Base-by-base conservation (phyloP, 2,329 filamentous ascomycete species). In the Aureobasidium sp. region DNA sequence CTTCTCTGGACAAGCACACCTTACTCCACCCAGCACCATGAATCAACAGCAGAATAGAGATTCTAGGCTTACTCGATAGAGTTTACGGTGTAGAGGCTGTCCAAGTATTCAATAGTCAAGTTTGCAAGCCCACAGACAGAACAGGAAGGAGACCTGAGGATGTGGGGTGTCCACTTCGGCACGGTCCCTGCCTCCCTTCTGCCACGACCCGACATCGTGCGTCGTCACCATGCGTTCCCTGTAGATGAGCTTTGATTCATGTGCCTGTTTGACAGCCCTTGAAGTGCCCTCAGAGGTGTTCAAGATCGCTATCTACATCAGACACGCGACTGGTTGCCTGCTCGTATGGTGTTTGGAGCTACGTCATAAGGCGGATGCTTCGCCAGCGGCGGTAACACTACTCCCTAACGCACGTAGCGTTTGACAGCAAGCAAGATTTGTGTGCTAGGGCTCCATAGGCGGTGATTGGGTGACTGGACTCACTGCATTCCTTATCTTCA, bases 231-330 rank as follows among this genome's bases (percentile, higher is more conserved):
- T 54, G 50, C 27, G 32, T 54, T 42, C 30, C 39, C n/a, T 36
- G 41, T 34, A 57, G 53, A 57, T 57, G 41, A 57, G 53, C 30
- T 45, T 37, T 45, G 39, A 57, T 57, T 45, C 41, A 45, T 57
- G 41, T 57, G 53, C 53, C 30, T 45, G 41, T 44, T 42, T 30
- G 27, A 57, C 37, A 42, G 9, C 34, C 11, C 41, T 27, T 21
- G 21, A 27, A 11, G 3, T 13, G 25, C 5, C 25, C 25, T 29
- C 34, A 25, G 25, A 16, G 14, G 27, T 30, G n/a, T 45, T n/a
- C 25, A n/a, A n/a, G 25, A 27, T 34, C 11, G 29, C 27, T 57
- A 36, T 57, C 29, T 44, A 14, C 39, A 34, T 27, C 14, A 11
- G 32, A 39, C n/a, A 29, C 11, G 53, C 53, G 39, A 29, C 11